A percentile compares a stretch with the other conserved stretches of the same genome.
These are phyloP conservation scores for Trichophyton schoenleinii DNA, from an alignment of 2,329 filamentous ascomycete species.

Conservation along the genomic window DNA sequence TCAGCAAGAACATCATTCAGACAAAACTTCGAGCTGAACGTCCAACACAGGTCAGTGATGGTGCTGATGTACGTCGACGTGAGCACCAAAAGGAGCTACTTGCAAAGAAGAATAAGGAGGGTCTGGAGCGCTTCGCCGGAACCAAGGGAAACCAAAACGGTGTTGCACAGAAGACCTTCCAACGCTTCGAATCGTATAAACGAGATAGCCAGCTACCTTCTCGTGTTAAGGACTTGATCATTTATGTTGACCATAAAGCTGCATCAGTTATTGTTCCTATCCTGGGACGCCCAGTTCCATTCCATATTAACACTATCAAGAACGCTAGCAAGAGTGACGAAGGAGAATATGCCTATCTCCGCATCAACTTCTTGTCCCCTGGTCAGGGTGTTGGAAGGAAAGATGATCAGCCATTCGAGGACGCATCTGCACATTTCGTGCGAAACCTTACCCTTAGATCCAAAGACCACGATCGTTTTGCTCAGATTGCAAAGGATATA, in stretches of 20 bases:
- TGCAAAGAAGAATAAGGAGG: constrained; percentile 77
- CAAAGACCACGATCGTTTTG: constrained; percentile 74
- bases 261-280: constrained; percentile 84
- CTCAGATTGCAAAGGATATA: constrained; percentile 83
- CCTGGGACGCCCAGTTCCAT: constrained; percentile 93
- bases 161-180: constrained; percentile 93
- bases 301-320: constrained; percentile 97
- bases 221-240: constrained; percentile 70
- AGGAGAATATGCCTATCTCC: constrained; percentile 81
- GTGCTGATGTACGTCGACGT: constrained; percentile 71
- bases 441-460: constrained; percentile 91
- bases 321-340: constrained; percentile 97
- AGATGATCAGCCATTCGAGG: constrained; percentile 95
- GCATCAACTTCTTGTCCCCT: constrained; percentile 94
- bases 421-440: constrained; percentile 88
- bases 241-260: constrained; percentile 84
- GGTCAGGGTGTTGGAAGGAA: constrained; percentile 95
- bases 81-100: constrained; percentile 88
- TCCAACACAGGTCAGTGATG: constrained; percentile 75
- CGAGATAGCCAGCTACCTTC: constrained; percentile 84
- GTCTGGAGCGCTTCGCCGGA: constrained; percentile 72
- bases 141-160: constrained; percentile 76
- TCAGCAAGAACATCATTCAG: constrained; percentile 89
- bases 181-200: constrained; percentile 98
- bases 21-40: constrained; percentile 85